A percentile compares a stretch with the other conserved stretches of the same genome.
phyloP scores from a whole-genome alignment of 331 rosid genomes.

The Ulmus americana region DNA sequence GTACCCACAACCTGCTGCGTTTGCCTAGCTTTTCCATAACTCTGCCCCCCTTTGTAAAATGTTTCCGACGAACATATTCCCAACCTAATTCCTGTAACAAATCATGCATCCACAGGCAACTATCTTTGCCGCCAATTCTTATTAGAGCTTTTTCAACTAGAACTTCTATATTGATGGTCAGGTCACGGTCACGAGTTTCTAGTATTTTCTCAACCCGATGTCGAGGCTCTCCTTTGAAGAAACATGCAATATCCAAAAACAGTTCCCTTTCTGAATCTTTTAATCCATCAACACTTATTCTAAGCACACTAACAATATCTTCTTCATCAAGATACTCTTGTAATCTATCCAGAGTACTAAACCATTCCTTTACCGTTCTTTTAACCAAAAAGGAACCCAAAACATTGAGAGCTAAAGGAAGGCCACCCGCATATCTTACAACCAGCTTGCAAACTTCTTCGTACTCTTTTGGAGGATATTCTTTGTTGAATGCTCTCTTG shows the following conservation, averaged over 20 bases:
- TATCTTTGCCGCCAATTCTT: background rate
- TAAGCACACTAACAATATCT: background rate
- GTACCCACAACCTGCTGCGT: background rate
- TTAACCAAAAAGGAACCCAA: background rate
- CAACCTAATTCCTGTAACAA: constrained; percentile 1
- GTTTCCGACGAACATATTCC: background rate
- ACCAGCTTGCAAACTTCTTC: background rate
- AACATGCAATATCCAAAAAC: background rate
- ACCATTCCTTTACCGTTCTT: background rate
- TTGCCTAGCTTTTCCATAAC: background rate
- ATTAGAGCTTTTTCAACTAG: background rate
- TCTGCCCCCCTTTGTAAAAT: background rate
- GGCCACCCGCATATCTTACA: background rate
- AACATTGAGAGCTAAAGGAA: constrained; percentile 7
- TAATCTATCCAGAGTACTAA: background rate
- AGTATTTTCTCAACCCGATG: background rate
- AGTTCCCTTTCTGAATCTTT: background rate
- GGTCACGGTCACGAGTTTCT: background rate
- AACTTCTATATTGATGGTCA: background rate
- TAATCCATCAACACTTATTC: background rate
- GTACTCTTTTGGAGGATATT: background rate
- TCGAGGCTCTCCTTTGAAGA: background rate
- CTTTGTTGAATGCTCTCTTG: background rate
- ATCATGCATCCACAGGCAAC: constrained; percentile 8
- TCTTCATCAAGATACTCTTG: background rate